These are phyloP conservation scores for Petasospora rhodanensis DNA, from an alignment of 1,139 yeast genomes.

Conservation along the genomic window DNA sequence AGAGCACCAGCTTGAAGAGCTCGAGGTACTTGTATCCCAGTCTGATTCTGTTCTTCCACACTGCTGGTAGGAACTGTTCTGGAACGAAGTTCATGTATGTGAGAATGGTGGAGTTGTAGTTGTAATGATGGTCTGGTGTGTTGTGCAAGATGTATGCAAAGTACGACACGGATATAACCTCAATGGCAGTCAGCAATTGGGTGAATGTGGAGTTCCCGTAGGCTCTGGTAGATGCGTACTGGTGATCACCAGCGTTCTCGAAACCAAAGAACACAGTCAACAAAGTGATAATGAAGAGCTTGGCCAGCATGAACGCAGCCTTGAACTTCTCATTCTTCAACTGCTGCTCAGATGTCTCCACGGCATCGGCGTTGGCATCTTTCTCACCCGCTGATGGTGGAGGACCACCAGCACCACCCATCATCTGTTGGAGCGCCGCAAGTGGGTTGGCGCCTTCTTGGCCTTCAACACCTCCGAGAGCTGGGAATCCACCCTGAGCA, in stretches of 20 bases:
- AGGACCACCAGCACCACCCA: no score
- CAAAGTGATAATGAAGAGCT: slow-evolving; percentile 12
- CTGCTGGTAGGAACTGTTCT: slow-evolving; percentile 25
- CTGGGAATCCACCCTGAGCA: no score
- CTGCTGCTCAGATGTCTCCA: slow-evolving; percentile 5
- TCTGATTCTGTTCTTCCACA: slow-evolving; percentile 22
- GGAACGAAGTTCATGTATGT: slow-evolving; percentile 23
- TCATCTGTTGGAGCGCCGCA: slow-evolving; percentile 4
- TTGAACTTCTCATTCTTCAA: slow-evolving; percentile 19
- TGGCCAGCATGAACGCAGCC: slow-evolving; percentile 22
- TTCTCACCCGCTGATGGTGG: not conserved
- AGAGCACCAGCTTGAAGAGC: slow-evolving; percentile 32
- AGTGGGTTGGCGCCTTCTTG: no score
- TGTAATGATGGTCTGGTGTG: slow-evolving; percentile 27
- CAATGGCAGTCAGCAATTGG: slow-evolving; percentile 32
- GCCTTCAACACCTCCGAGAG: no score
- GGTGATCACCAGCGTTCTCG: no score
- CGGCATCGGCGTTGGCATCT: slow-evolving; percentile 1
- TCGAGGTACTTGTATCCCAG: slow-evolving; percentile 34
- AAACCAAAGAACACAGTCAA: slow-evolving; percentile 14
- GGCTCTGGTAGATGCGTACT: no score
- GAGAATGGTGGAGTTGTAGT: slow-evolving; percentile 21
- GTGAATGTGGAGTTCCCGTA: slow-evolving; percentile 30
- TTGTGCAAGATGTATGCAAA: slow-evolving; percentile 26
- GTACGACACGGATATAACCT: slow-evolving; percentile 31